Evolutionary conservation across 805 yeast genomes (phyloP), one percentile per base, ranked within the genome.

Genomic region (Hanseniaspora lindneri): DNA sequence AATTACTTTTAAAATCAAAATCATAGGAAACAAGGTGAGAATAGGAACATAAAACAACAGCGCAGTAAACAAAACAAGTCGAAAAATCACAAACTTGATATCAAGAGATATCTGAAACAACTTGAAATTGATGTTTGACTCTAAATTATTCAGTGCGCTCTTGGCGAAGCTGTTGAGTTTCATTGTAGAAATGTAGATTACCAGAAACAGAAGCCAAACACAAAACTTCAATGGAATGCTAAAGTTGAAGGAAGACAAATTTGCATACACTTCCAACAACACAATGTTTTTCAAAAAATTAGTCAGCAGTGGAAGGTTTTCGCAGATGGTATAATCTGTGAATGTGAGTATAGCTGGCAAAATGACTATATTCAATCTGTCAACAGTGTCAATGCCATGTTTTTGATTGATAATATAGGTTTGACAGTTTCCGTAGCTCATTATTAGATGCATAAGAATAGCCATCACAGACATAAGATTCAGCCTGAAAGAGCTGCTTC

Each of bases 271-370:
- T 37, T 46, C 49, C 7, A 46, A 23, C 4, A 46, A 23, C 7
- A 36, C 24, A 5, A 46, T 23, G 24, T 46, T 46, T 17, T 39
- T 46, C 14, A 46, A 14, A 25, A 46, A 46, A n/a, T 24, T 46
- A 25, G 39, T 39, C n/a, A 36, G 17, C 4, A 33, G 4, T 4
- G 28, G 32, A n/a, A 39, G 39, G 13, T 37, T 19, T 13, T 34
- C 20, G 20, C 49, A 46, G 13, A 46, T 19, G 27, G 49, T 46
- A n/a, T 46, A 46, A 19, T 46, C 49, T 6, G 39, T n/a, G 21
- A 34, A 25, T 1, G 43, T 32, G 19, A 46, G 32, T 25, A 39
- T 16, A 4, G 49, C 49, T 17, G 49, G 49, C 17, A 46, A n/a
- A 14, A 46, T 36, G 8, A 39, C 49, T 17, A 46, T 29, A 29